Base-by-base conservation (phyloP, 1,139 yeast species). In the Spathaspora sp. region DNA sequence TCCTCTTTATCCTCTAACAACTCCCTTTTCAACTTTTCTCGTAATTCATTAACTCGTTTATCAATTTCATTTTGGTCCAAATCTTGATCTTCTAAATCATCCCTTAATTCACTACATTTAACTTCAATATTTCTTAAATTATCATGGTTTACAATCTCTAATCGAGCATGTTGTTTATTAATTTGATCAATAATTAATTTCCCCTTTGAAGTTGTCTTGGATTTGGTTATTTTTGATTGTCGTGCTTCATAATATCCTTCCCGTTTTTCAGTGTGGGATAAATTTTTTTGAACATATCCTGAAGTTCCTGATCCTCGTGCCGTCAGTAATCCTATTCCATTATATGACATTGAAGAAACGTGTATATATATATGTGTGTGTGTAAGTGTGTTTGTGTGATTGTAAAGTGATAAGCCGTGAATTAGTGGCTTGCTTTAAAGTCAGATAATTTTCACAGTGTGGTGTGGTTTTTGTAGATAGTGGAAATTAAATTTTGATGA, bases 231-330 rank as follows among this genome's bases (percentile, higher is more conserved):
- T 24, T 47, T 26, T 44, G 43, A 37, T 48, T 56, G 45, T 45
- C 56, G 41, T 49, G 46, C 20, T 44, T 46, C 43, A 39, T 47
- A 52, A 39, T 56, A 47, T 34, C 61, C 58, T 51, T 56, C 51
- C 29, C 51, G 52, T 27, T 56, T 52, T 38, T 51, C 45, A 31
- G 56, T 53, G 11, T 68, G 56, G 0, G 56, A 67, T 6, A 70
- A 52, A 52, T 76, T 85, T 47, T 73, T 68, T 58, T 84, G 86
- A 4, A 86, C 73, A 57, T 77, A 75, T 0, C 95, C 95, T 38
- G 86, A 84, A 1, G 93, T 86, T 0, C 89, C 89, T 0, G 86
- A 72, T 0, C 95, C 95, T 47, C 89, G 67, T 0, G 86, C 81
- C 0, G 85, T 78, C 41, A 73, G 74, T 24, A 84, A 68, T 0